Percentiles rank a stretch among this genome's conserved stretches.
phyloP scores from a whole-genome alignment of 208 protist genomes.

The Leishmania lainsoni region DNA sequence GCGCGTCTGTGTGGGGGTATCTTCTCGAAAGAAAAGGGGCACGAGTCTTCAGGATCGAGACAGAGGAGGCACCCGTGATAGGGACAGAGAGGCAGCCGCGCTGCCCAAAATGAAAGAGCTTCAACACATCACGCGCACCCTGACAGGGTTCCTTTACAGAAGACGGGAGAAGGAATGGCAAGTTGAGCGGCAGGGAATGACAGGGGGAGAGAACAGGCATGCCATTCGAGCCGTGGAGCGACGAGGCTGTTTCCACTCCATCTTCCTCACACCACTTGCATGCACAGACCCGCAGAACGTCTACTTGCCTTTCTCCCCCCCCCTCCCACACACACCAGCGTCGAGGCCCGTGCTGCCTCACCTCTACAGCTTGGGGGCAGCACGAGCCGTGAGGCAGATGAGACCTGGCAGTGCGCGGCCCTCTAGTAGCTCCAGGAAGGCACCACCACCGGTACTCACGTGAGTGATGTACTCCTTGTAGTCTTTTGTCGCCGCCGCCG shows the following conservation, averaged over 20 bases:
- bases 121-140: not conserved
- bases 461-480: conserved; percentile 94
- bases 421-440: conserved; percentile 99
- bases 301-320: not conserved
- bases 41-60: not conserved
- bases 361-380: conserved; percentile 62
- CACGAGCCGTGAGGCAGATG: conserved; percentile 57
- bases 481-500: conserved; percentile 93
- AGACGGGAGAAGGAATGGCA: not conserved
- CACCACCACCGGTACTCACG: conserved; percentile 99
- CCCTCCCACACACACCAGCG: no score
- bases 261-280: not conserved
- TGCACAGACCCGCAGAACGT: not conserved
- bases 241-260: not conserved
- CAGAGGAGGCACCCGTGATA: not conserved
- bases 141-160: not conserved
- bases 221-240: not conserved
- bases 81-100: not conserved
- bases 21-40: not conserved
- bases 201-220: not conserved
- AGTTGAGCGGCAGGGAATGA: not conserved
- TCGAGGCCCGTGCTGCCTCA: not conserved
- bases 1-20: no score
- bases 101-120: not conserved
- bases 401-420: conserved; percentile 96